A percentile compares a stretch with the other conserved stretches of the same genome.
phyloP scores from a whole-genome alignment of 148 eudicot genomes.

The Rhododendron vialii region DNA sequence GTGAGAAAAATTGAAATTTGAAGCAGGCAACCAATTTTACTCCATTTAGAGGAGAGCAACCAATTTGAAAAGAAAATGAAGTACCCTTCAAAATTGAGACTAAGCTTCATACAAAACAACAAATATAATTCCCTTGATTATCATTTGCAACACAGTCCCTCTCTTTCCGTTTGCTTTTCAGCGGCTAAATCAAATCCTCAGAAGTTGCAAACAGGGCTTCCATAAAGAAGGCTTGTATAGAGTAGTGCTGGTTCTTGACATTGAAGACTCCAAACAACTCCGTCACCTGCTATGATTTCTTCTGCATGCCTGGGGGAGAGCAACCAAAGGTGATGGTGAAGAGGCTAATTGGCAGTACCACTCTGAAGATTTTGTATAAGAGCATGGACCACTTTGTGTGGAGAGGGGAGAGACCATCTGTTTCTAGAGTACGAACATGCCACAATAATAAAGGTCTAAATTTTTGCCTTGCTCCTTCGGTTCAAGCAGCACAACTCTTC shows the following conservation, averaged over 20 bases:
- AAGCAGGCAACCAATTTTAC: neutral
- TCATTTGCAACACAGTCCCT: neutral
- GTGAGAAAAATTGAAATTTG: neutral
- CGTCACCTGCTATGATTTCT: neutral
- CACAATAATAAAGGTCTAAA: neutral
- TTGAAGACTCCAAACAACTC: neutral
- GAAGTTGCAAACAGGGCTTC: neutral
- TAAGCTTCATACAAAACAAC: neutral
- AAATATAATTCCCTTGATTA: neutral
- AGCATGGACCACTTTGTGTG: neutral
- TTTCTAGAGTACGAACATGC: neutral
- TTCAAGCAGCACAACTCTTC: neutral
- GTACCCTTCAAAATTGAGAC: neutral
- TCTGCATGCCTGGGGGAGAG: neutral
- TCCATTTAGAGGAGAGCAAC: neutral
- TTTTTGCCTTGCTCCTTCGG: neutral
- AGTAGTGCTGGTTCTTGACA: neutral
- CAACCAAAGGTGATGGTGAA: neutral
- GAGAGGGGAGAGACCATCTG: neutral
- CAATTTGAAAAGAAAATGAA: neutral
- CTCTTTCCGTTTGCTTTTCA: neutral
- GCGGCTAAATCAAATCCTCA: neutral
- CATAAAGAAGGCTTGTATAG: neutral
- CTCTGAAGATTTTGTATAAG: neutral
- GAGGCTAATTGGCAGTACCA: neutral